Percentiles rank a stretch among this genome's conserved stretches.
Conservation (phyloP, 2,329 filamentous ascomycete genomes). For the Arthrobotrys megalospora region DNA sequence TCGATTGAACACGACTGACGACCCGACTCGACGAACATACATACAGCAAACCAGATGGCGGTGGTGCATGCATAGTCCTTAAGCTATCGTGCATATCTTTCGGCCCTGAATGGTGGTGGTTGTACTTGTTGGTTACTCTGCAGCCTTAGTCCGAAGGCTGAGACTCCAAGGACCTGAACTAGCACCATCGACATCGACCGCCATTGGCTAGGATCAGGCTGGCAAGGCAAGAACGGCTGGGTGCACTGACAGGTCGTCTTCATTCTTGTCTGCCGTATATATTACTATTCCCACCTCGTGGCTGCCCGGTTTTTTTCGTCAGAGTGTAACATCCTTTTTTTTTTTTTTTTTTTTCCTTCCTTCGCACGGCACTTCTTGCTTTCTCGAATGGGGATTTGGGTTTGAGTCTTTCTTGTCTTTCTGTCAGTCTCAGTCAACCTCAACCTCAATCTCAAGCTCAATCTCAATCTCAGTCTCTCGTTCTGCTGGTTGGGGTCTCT, state of each 20-base stretch:
- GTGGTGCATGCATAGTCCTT: slow-evolving; percentile 54
- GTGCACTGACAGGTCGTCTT: slow-evolving; percentile 51
- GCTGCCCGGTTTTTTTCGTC: slow-evolving; percentile 39
- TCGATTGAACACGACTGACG: slow-evolving; percentile 35
- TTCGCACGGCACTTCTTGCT: slow-evolving; percentile 3
- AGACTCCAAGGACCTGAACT: slow-evolving; percentile 45
- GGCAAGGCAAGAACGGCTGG: slow-evolving; percentile 41
- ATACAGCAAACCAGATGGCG: slow-evolving; percentile 24
- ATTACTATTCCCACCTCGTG: slow-evolving; percentile 39
- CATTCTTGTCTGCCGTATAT: slow-evolving; percentile 26
- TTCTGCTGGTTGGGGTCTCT: background rate
- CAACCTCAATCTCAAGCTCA: slow-evolving; percentile 1
- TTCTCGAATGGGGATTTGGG: slow-evolving; percentile 25
- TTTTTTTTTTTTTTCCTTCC: slow-evolving; percentile 23
- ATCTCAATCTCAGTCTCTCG: slow-evolving; percentile 3
- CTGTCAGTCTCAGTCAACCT: background rate
- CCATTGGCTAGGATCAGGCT: slow-evolving; percentile 49
- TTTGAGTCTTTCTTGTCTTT: slow-evolving; percentile 1
- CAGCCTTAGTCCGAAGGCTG: slow-evolving; percentile 55
- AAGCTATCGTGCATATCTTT: slow-evolving; percentile 47
- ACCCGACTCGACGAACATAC: slow-evolving; percentile 24
- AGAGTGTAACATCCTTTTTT: slow-evolving; percentile 31
- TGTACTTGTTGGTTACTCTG: slow-evolving; percentile 33
- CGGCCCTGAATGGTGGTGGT: slow-evolving; percentile 28
- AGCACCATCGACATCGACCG: slow-evolving; percentile 17